Percentiles rank a stretch among this genome's conserved stretches.
Conservation (phyloP, 2,329 filamentous ascomycete genomes). For the Knoxdaviesia proteae region DNA sequence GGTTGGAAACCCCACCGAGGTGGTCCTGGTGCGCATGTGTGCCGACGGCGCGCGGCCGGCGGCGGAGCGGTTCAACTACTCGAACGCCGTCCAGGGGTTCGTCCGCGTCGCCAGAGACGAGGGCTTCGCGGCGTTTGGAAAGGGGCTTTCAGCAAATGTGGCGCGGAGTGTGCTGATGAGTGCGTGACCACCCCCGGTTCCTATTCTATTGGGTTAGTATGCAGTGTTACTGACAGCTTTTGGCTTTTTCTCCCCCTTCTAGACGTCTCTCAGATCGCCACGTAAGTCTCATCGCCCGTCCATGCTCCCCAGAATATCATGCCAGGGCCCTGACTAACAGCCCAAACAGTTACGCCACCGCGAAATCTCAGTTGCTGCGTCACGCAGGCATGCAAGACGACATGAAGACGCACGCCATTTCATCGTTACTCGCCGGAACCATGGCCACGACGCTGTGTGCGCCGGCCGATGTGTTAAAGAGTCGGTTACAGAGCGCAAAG, state of each 20-base stretch:
- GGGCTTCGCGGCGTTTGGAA: conserved; percentile 15
- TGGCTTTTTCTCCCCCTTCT: too few relatives aligned
- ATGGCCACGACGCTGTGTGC: conserved; percentile 24
- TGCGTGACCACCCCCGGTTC: conserved; percentile 8
- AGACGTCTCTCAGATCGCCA: conserved; percentile 23
- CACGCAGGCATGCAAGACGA: conserved; percentile 14
- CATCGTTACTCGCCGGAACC: conserved; percentile 21
- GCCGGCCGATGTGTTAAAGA: conserved; percentile 23
- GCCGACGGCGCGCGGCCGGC: conserved; percentile 19
- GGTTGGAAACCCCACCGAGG: conserved; percentile 24
- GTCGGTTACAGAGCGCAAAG: conserved; percentile 16
- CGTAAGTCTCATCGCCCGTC: conserved; percentile 10
- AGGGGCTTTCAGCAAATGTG: conserved; percentile 18
- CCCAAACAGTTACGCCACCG: conserved; percentile 12
- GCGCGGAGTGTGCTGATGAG: conserved; percentile 23
- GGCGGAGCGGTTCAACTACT: conserved; percentile 16
- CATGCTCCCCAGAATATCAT: not conserved
- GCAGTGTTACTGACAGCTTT: conserved; percentile 4
- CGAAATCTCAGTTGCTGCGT: conserved; percentile 13
- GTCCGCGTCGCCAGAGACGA: conserved; percentile 16
- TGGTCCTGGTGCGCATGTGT: conserved; percentile 23
- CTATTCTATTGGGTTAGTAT: not conserved
- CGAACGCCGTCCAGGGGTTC: conserved; percentile 15
- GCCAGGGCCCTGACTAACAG: not conserved
- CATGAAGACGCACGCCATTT: conserved; percentile 17